Base-by-base conservation (phyloP, 768 basidiomycete genomes). In the Lepiota brunneoincarnata region DNA sequence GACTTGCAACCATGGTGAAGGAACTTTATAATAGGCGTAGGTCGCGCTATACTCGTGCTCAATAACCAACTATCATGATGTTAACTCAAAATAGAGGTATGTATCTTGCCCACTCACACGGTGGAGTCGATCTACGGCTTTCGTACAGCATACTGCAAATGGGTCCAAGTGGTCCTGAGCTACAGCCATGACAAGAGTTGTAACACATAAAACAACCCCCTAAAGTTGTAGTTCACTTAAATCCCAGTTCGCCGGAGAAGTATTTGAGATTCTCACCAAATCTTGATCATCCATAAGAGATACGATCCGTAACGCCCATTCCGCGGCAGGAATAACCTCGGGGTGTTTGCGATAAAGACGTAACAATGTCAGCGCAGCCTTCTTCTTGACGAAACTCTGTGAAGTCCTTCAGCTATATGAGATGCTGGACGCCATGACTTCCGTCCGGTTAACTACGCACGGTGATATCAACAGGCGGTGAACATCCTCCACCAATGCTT, bases 1-100 rank as follows among this genome's bases (percentile, higher is more conserved):
- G 59, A 98, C 93, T 72, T 98, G 96, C 31, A 98, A 75, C 97
- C 96, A 98, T 0, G 96, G 96, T 20, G 91, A 91, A 18, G 96
- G 96, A 2, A 98, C 93, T 72, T 94, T 93, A 72, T 99, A 99
- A 68, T 99, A 99, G 15, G 94, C 81, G 66, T 99, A 99, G 46
- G 91, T 89, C 34, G 88, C 78, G 6, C 86, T 75, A 64, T 89
- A 96, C 64, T 98, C 92, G 57, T 89, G 87, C 61, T 94, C 91
- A 58, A 98, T 88, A 15, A 98, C 81, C 61, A 99, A 79, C 93
- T 96, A 59, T 4, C 46, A 23, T 41, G 47, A 38, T 50, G 12
- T 56, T 6, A 50, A 18, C 58, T 43, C 55, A 31, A 17, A 28
- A 23, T 34, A 15, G 49, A 39, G 56, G 38, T 40, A 38, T 15